Conservation (phyloP, 495 filamentous ascomycete genomes). For the Xylaria venustula region DNA sequence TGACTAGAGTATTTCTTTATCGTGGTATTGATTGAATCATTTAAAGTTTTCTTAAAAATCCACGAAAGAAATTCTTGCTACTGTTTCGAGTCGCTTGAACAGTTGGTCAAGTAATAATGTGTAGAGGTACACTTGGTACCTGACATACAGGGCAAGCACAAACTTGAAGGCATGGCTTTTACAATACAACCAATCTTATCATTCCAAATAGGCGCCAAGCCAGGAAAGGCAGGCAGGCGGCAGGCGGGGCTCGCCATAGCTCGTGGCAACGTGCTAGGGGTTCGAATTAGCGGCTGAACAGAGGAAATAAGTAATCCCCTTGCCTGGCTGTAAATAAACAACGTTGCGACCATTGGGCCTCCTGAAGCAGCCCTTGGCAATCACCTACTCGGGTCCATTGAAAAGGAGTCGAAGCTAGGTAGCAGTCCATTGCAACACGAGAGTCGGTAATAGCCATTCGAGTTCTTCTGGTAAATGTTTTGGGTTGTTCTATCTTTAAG, state of each 20-base stretch:
- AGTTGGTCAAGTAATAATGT: too few species aligned
- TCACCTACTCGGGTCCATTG: neutral
- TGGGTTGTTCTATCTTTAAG: neutral
- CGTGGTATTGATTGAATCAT: too few species aligned
- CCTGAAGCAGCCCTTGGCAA: constrained; percentile 1
- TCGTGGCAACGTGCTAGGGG: constrained; percentile 14
- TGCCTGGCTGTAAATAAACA: constrained; percentile 8
- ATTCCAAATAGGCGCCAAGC: neutral
- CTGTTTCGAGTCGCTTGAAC: too few species aligned
- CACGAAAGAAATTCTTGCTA: too few species aligned
- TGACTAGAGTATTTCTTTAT: too few species aligned
- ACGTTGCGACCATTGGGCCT: neutral
- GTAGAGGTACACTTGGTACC: too few species aligned
- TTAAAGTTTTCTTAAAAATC: too few species aligned
- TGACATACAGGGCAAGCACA: too few species aligned
- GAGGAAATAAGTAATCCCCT: neutral
- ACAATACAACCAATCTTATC: neutral
- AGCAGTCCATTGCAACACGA: neutral
- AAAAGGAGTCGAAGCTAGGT: constrained; percentile 6
- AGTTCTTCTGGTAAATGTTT: neutral
- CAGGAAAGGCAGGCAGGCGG: constrained; percentile 4
- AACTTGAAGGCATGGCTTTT: too few species aligned
- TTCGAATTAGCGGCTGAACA: neutral
- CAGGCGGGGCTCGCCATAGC: neutral
- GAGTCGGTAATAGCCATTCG: neutral